These are phyloP conservation scores for Friedmanniomyces simplex DNA, from an alignment of 495 filamentous ascomycete genomes.

Conservation along the genomic window DNA sequence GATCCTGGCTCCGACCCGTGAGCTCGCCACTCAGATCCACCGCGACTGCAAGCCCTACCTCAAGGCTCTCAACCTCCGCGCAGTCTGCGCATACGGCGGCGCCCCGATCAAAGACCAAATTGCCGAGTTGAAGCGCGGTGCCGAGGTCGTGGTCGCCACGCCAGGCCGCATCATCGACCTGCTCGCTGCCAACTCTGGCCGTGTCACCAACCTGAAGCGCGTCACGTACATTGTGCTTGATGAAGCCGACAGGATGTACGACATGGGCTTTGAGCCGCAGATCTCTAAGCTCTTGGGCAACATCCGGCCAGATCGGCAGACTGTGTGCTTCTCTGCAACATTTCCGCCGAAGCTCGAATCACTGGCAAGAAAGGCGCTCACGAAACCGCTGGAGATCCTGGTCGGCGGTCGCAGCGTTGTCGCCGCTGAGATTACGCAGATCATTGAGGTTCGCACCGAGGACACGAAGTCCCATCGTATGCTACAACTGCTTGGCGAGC, in stretches of 20 bases:
- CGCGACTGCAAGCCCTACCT: slow-evolving; percentile 88
- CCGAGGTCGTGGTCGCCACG: slow-evolving; percentile 90
- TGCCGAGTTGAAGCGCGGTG: slow-evolving; percentile 85
- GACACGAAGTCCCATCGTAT: slow-evolving; percentile 76
- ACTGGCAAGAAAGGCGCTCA: slow-evolving; percentile 77
- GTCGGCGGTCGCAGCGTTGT: slow-evolving; percentile 89
- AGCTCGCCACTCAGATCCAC: slow-evolving; percentile 90
- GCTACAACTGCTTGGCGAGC: slow-evolving; percentile 74
- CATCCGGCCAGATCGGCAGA: slow-evolving; percentile 83
- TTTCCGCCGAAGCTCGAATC: slow-evolving; percentile 93
- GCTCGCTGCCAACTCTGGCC: slow-evolving; percentile 78
- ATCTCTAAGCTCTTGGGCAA: slow-evolving; percentile 93
- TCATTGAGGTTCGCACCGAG: slow-evolving; percentile 79
- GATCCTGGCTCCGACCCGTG: slow-evolving; percentile 90
- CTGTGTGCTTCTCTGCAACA: slow-evolving; percentile 90
- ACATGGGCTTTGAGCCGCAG: slow-evolving; percentile 98
- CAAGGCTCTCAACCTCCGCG: slow-evolving; percentile 76
- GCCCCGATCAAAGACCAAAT: slow-evolving; percentile 98
- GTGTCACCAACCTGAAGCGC: slow-evolving; percentile 80
- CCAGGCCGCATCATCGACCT: slow-evolving; percentile 97
- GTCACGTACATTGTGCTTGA: slow-evolving; percentile 92
- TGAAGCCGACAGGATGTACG: slow-evolving; percentile 98
- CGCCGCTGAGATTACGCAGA: slow-evolving; percentile 86
- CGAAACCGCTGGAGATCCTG: slow-evolving; percentile 77
- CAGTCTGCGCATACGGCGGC: slow-evolving; percentile 92